These are phyloP conservation scores for Benincasa hispida DNA, from an alignment of 306 rosid genomes.

Conservation along the genomic window DNA sequence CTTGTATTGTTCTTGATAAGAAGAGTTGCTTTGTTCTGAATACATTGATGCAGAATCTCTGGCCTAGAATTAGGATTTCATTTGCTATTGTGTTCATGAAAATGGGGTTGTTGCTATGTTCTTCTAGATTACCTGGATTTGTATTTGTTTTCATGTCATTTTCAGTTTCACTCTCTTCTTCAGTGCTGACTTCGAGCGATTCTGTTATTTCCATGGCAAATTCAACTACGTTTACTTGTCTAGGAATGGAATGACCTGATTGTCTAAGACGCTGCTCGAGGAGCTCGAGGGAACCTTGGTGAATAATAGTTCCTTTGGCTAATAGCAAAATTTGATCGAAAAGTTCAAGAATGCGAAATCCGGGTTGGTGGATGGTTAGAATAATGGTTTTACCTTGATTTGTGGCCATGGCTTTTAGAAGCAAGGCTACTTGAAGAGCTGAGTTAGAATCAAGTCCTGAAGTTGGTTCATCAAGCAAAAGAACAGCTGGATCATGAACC, in stretches of 20 bases:
- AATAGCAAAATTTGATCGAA: constrained; percentile 28
- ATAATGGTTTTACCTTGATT: constrained; percentile 32
- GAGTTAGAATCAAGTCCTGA: constrained; percentile 38
- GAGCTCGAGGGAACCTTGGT: constrained; percentile 21
- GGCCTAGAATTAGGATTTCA: constrained; percentile 20
- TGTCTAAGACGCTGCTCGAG: constrained; percentile 18
- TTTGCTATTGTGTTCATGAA: constrained; percentile 14
- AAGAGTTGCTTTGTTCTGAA: constrained; percentile 40
- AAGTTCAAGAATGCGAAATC: constrained; percentile 28
- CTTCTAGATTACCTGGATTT: constrained; percentile 4
- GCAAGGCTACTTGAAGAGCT: constrained; percentile 22
- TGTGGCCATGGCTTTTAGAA: constrained; percentile 31
- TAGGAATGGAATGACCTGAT: constrained; percentile 26
- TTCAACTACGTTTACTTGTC: constrained; percentile 29
- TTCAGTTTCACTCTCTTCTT: constrained; percentile 8
- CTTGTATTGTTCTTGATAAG: constrained; percentile 44
- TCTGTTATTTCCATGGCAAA: constrained; percentile 29
- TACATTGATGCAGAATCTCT: constrained; percentile 28
- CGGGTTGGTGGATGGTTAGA: constrained; percentile 36
- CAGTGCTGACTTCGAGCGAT: constrained; percentile 4
- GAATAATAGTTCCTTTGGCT: constrained; percentile 26
- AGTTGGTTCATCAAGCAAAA: constrained; percentile 39
- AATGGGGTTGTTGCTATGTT: background rate
- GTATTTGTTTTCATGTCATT: background rate
- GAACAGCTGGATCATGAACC: constrained; percentile 31